A percentile compares a stretch with the other conserved stretches of the same genome.
phyloP scores from a whole-genome alignment of 2,329 filamentous ascomycete genomes.

The Akanthomyces uredinophilus region DNA sequence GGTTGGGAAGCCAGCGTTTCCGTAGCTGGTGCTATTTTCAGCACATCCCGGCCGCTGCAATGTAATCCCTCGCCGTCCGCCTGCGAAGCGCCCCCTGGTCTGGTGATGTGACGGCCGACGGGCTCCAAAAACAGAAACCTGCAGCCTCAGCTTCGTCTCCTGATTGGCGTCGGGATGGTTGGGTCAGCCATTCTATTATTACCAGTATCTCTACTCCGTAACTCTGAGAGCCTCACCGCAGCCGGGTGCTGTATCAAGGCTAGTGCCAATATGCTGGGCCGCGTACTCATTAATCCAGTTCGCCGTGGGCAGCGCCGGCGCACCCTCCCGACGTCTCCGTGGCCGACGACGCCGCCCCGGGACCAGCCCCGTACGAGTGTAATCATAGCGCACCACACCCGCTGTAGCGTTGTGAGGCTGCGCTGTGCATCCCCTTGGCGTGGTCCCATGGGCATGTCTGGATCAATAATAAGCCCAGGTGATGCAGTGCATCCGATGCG shows the following conservation, averaged over 20 bases:
- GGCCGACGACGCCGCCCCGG: neutral
- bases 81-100: neutral
- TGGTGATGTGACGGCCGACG: neutral
- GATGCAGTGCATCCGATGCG: slow-evolving; percentile 11
- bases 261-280: neutral
- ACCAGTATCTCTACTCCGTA: neutral
- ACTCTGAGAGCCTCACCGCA: slow-evolving; percentile 8
- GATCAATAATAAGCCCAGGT: neutral
- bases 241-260: neutral
- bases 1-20: neutral
- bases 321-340: slow-evolving; percentile 1
- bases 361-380: neutral
- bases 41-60: neutral
- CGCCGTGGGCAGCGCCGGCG: neutral
- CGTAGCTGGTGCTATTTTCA: slow-evolving; percentile 1
- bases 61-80: neutral
- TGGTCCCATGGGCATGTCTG: neutral
- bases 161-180: neutral
- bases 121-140: neutral
- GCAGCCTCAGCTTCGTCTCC: neutral
- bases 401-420: neutral
- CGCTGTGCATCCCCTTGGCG: too few relatives aligned
- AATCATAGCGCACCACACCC: neutral
- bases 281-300: neutral
- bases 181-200: neutral